Base-by-base conservation (phyloP, 768 basidiomycete species). In the Pilatotrama ljubarskyi region DNA sequence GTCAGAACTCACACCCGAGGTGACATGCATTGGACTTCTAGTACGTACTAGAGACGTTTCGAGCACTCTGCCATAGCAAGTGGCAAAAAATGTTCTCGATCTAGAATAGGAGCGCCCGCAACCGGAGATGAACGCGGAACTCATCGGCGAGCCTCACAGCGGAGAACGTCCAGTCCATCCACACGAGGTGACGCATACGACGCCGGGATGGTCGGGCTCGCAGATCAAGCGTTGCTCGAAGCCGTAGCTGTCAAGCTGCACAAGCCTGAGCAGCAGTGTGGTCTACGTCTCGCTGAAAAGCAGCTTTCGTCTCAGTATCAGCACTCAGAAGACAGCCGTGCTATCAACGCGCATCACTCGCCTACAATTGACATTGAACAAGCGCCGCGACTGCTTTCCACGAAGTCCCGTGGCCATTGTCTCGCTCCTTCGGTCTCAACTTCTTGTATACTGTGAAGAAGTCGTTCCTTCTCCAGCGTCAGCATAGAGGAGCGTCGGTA, bases 61-160 rank as follows among this genome's bases (percentile, higher is more conserved):
- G 37, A 20, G 18, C 42, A 3, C 15, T 15, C 17, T n/a, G 55
- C 46, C 47, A 57, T 25, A 41, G 54, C 20, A 7, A 44, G 37
- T 40, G 36, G 36, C 51, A 26, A 46, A 26, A 46, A 52, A 38
- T 26, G 35, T 44, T 59, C 58, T 43, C 58, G 36, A 59, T 58
- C 32, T 14, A 25, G 13, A 10, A 22, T 6, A 8, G 13, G 41
- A 13, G 18, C 42, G 41, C 18, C 51, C 5, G 29, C 43, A 4
- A 10, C n/a, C 55, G 55, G 46, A 56, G 25, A 56, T 48, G 46
- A 56, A 32, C 46, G 46, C 49, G 55, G 55, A 10, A 54, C 32
- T 6, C 35, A 29, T 5, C 11, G 8, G 2, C 17, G 17, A 5
- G 17, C n/a, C 5, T 17, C 29, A 41, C 14, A 5, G 40, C 11